Base-by-base conservation (phyloP, 163 green algal species). In the Smithsoniella earleae region DNA sequence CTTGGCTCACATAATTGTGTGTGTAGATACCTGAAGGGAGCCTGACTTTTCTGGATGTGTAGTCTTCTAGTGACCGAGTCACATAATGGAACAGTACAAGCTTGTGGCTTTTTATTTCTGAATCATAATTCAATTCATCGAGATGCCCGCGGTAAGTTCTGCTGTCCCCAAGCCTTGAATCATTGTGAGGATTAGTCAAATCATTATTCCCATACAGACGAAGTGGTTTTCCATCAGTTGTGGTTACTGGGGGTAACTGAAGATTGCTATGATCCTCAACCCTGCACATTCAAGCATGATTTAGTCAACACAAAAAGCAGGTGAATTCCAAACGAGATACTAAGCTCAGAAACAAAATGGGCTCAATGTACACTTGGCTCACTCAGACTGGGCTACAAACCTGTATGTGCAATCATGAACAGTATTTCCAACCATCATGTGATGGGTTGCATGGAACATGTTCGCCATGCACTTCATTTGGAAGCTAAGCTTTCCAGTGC, bases 391-490 rank as follows among this genome's bases (percentile, higher is more conserved):
- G n/a, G n/a, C n/a, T 18, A 36, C 25, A 33, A 30, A 69, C 58
- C 34, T 69, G 25, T 69, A 69, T 0, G 58, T 69, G 58, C 58
- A 69, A 33, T 69, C 58, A 36, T 69, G 58, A 16, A 69, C 58
- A n/a, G 58, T 69, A 1, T 69, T 69, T 30, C 58, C 58, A 16
- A 69, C 58, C 58, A 69, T 69, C 58, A 69, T 69, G 58, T 69
- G 58, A 33, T 69, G 20, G 31, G 58, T 69, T 6, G 58, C 58
- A 33, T 69, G 58, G 58, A 45, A 69, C 58, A 69, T 69, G 58
- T 69, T 69, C 8, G 58, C 58, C 58, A 69, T 69, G 58, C 58
- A 69, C 58, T 69, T 69, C 58, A 69, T 69, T 34, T 69, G 58
- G 25, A 69, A 69, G 58, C 58, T 69, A 16, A 69, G 58, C 27